Percentiles rank a stretch among this genome's conserved stretches.
These are phyloP conservation scores for Claviceps capensis DNA, from an alignment of 2,329 filamentous ascomycete genomes.

Conservation along the genomic window DNA sequence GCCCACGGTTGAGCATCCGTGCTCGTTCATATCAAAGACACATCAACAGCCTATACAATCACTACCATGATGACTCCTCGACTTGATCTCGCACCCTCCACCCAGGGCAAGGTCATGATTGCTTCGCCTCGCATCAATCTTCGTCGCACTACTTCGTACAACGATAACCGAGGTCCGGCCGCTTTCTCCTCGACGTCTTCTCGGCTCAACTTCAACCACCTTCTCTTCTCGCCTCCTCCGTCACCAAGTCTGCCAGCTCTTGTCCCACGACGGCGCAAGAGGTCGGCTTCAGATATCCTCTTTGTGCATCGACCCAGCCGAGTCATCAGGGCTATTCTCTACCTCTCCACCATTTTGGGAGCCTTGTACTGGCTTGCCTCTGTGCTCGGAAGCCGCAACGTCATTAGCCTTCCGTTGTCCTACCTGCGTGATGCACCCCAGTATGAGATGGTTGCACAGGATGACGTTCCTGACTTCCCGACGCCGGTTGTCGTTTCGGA, in stretches of 20 bases:
- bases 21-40: not conserved
- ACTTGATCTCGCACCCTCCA: conserved; percentile 30
- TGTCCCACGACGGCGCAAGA: conserved; percentile 45
- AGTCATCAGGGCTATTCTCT: conserved; percentile 41
- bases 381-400: conserved; percentile 15
- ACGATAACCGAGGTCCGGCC: conserved; percentile 27
- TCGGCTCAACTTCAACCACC: conserved; percentile 52
- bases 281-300: conserved; percentile 35
- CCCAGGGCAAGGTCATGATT: conserved; percentile 37
- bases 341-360: conserved; percentile 34
- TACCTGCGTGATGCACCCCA: conserved; percentile 33
- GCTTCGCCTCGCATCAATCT: conserved; percentile 43
- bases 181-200: conserved; percentile 47
- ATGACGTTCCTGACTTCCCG: conserved; percentile 55
- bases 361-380: conserved; percentile 34
- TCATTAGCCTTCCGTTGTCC: conserved; percentile 16
- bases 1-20: not conserved
- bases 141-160: conserved; percentile 44
- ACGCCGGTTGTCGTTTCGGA: conserved; percentile 60
- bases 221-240: conserved; percentile 53
- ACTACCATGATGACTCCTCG: conserved; percentile 28
- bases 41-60: conserved; percentile 3
- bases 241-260: conserved; percentile 59
- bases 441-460: conserved; percentile 54
- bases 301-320: conserved; percentile 38